A percentile compares a stretch with the other conserved stretches of the same genome.
Evolutionary conservation across 805 yeast species (phyloP).

Genomic region (Nakazawaea holstii): DNA sequence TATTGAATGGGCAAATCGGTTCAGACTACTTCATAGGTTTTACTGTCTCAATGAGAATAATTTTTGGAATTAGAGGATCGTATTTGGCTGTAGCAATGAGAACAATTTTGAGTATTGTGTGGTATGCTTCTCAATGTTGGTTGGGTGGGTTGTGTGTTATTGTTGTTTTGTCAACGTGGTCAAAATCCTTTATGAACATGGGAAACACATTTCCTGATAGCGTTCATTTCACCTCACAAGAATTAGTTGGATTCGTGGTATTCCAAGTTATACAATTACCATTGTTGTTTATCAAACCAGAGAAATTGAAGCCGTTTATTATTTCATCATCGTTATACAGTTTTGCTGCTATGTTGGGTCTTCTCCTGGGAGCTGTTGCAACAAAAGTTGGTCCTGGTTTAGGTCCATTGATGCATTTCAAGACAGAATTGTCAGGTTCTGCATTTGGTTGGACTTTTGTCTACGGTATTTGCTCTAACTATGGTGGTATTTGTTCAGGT

Average conservation of each 20-base stretch:
- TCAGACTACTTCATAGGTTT: conserved; percentile 45
- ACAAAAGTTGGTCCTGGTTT: conserved; percentile 24
- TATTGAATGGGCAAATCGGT: conserved; percentile 44
- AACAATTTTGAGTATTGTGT: conserved; percentile 19
- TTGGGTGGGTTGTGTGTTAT: conserved; percentile 36
- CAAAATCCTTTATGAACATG: conserved; percentile 27
- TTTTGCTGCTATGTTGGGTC: conserved; percentile 24
- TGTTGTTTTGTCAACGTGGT: conserved; percentile 33
- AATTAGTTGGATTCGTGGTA: conserved; percentile 18
- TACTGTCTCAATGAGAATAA: conserved; percentile 40
- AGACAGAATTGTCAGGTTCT: conserved; percentile 17
- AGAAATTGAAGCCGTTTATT: conserved; percentile 20
- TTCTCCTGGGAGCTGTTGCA: conserved; percentile 23
- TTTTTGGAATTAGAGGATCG: conserved; percentile 42
- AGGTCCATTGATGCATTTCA: conserved; percentile 15
- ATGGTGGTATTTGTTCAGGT: conserved; percentile 32
- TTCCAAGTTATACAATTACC: conserved; percentile 21
- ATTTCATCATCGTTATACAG: conserved; percentile 17
- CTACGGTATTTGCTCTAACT: conserved; percentile 34
- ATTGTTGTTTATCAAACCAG: conserved; percentile 22
- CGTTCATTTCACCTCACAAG: conserved; percentile 17
- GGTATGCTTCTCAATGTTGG: conserved; percentile 29
- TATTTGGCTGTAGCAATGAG: conserved; percentile 35
- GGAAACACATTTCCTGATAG: conserved; percentile 15
- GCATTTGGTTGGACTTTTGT: conserved; percentile 36